phyloP scores from a whole-genome alignment of 202 grass and related monocot species.

The Tripidium arundinaceum region DNA sequence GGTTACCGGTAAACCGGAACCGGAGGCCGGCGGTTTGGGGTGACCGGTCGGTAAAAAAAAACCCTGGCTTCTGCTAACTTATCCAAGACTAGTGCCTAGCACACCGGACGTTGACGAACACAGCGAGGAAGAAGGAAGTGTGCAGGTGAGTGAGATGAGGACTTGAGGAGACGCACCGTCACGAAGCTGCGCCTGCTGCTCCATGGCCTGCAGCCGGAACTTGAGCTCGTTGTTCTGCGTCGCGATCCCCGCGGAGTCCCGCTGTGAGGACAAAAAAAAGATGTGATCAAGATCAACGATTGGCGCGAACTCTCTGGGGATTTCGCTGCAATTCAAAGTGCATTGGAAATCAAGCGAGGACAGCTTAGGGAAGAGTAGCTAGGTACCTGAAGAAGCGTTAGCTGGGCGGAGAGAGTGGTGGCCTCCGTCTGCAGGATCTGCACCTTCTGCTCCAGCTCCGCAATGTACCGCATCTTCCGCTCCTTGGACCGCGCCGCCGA shows the following conservation, averaged over 20 bases:
- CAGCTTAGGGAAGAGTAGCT: background rate
- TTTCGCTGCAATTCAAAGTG: background rate
- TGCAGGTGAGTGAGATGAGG: background rate
- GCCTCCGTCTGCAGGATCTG: constrained; percentile 88
- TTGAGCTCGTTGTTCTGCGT: constrained; percentile 89
- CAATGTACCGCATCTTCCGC: constrained; percentile 81
- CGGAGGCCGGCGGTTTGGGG: too few species aligned
- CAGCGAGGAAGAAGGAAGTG: background rate
- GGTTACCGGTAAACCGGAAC: too few species aligned
- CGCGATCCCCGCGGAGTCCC: constrained; percentile 52
- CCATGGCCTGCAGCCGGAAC: constrained; percentile 94
- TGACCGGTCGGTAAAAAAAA: too few species aligned
- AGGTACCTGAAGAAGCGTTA: constrained; percentile 73
- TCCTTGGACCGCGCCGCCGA: constrained; percentile 97
- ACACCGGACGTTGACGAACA: constrained; percentile 36
- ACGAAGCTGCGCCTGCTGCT: constrained; percentile 84
- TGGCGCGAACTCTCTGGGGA: background rate
- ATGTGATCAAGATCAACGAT: background rate
- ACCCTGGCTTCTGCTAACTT: constrained; percentile 2
- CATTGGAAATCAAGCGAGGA: background rate
- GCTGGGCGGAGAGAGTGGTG: constrained; percentile 75
- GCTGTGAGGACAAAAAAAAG: constrained; percentile 49
- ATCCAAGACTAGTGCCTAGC: constrained; percentile 40
- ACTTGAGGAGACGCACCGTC: constrained; percentile 52
- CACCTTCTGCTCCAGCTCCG: constrained; percentile 92